Conservation (phyloP, 140 eudicot genomes). For the Ambrosia hybrid region DNA sequence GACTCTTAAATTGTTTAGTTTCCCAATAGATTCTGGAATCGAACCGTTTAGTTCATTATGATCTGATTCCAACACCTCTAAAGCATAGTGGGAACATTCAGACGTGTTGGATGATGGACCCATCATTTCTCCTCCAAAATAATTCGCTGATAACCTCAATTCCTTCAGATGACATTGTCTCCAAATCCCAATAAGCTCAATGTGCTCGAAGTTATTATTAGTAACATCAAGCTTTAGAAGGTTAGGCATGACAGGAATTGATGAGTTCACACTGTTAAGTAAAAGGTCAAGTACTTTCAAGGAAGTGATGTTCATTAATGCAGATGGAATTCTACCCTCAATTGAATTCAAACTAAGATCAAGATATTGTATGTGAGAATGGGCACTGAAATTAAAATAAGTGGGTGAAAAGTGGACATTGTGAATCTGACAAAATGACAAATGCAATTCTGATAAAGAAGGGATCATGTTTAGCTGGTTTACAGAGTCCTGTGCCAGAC, state of each 20-base stretch:
- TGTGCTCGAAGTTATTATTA: not conserved
- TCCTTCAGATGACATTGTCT: not conserved
- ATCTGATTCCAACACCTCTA: not conserved
- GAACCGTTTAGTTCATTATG: not conserved
- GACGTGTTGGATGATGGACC: not conserved
- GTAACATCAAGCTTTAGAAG: not conserved
- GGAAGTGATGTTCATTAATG: no score
- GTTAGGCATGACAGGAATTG: not conserved
- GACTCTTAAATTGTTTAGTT: no score
- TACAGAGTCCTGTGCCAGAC: not conserved
- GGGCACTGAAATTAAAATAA: no score
- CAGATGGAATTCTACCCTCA: no score
- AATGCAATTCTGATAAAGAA: not conserved
- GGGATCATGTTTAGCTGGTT: not conserved
- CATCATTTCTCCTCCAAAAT: not conserved
- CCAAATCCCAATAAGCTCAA: conserved; percentile 3
- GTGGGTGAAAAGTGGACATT: no score
- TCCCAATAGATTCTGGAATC: conserved; percentile 1
- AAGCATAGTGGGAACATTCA: not conserved
- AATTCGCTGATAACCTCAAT: not conserved
- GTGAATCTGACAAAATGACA: not conserved
- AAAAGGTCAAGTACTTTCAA: no score
- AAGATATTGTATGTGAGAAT: no score
- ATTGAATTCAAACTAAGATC: no score
- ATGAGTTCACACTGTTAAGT: no score